Conservation (phyloP, 352 stramenopile genomes). For the Thalassiosira ordinaria region DNA sequence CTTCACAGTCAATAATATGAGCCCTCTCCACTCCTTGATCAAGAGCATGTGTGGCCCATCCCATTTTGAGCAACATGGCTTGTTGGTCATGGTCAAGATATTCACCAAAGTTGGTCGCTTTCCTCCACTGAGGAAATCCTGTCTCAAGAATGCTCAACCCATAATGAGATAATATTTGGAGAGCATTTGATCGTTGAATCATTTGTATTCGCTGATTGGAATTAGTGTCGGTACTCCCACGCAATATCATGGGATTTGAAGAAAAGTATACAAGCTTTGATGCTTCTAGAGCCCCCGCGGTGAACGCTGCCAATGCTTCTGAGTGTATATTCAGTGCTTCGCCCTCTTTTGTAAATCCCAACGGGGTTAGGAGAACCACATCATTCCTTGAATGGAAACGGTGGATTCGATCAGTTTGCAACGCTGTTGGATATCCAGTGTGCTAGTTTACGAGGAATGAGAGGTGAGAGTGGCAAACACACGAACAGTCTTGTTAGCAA, state of each 20-base stretch:
- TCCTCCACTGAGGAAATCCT: conserved; percentile 58
- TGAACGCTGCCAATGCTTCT: conserved; percentile 77
- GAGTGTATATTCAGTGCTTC: conserved; percentile 88
- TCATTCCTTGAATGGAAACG: conserved; percentile 90
- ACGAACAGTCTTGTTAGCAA: too few relatives aligned
- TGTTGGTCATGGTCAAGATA: conserved; percentile 42
- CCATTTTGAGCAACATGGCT: conserved; percentile 66
- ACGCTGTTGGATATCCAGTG: conserved; percentile 91
- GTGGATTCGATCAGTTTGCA: conserved; percentile 91
- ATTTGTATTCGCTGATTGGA: conserved; percentile 62
- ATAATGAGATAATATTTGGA: conserved; percentile 68
- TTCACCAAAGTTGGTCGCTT: neutral
- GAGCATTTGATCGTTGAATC: conserved; percentile 56
- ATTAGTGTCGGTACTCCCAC: conserved; percentile 57
- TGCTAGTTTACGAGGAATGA: conserved; percentile 69
- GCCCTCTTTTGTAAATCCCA: conserved; percentile 92
- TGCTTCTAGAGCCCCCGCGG: conserved; percentile 73
- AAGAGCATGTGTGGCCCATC: conserved; percentile 71
- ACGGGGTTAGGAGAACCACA: conserved; percentile 94
- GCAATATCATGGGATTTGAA: conserved; percentile 62
- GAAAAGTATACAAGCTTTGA: conserved; percentile 86
- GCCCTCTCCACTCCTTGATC: conserved; percentile 80
- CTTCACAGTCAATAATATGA: conserved; percentile 80
- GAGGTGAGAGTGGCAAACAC: neutral
- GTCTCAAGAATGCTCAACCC: conserved; percentile 56